These are phyloP conservation scores for Phytophthora lateralis DNA, from an alignment of 352 stramenopile genomes.

Conservation along the genomic window DNA sequence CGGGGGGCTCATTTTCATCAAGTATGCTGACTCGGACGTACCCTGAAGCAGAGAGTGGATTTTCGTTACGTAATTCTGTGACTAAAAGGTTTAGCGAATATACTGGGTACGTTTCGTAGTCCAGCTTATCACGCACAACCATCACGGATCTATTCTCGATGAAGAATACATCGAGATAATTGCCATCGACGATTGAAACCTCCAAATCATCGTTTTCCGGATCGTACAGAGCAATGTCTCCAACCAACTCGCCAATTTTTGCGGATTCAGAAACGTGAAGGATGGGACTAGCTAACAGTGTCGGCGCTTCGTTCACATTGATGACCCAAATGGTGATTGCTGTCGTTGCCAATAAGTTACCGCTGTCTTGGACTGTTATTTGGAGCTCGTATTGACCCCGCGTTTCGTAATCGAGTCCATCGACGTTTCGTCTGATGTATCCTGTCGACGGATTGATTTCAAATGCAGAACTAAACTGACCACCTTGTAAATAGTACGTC, in stretches of 20 bases:
- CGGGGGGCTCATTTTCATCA: constrained; percentile 35
- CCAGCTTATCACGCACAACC: constrained; percentile 7
- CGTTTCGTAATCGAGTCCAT: constrained; percentile 37
- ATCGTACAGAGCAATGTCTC: constrained; percentile 18
- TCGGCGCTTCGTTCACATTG: constrained; percentile 38
- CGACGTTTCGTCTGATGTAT: constrained; percentile 22
- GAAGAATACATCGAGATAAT: constrained; percentile 20
- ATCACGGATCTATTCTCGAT: constrained; percentile 18
- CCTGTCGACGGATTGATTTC: constrained; percentile 29
- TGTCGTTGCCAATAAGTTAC: constrained; percentile 16
- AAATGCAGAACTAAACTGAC: constrained; percentile 19
- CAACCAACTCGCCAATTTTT: constrained; percentile 13
- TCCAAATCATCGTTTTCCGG: constrained; percentile 22
- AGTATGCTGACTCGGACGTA: constrained; percentile 21
- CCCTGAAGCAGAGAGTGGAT: constrained; percentile 12
- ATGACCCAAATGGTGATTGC: constrained; percentile 36
- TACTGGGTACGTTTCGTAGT: constrained; percentile 27
- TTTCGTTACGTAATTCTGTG: constrained; percentile 11
- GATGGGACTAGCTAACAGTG: constrained; percentile 11
- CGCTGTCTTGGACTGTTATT: constrained; percentile 24
- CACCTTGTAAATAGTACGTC: constrained; percentile 16
- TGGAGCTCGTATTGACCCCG: constrained; percentile 36
- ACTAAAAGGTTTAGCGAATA: constrained; percentile 25
- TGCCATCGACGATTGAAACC: constrained; percentile 25
- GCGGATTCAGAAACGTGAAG: constrained; percentile 31